Conservation (phyloP, 768 basidiomycete genomes). For the Pisolithus orientalis region DNA sequence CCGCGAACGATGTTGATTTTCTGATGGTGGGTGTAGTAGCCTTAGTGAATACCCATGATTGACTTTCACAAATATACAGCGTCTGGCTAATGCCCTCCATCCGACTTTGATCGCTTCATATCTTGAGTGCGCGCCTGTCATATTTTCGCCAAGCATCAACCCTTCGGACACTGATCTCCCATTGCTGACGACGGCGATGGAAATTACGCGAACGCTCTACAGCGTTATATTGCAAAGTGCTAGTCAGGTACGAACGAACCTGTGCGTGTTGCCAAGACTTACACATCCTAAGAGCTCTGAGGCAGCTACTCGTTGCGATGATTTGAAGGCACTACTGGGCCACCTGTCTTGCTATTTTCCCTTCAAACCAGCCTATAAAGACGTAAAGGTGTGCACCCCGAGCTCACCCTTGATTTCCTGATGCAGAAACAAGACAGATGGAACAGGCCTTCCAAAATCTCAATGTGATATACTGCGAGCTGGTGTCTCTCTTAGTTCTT, state of each 20-base stretch:
- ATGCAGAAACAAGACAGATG: constrained; percentile 34
- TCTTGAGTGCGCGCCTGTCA: constrained; percentile 79
- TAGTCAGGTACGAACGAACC: constrained; percentile 26
- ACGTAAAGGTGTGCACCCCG: constrained; percentile 43
- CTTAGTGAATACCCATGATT: constrained; percentile 9
- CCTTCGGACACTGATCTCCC: constrained; percentile 57
- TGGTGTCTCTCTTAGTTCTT: constrained; percentile 58
- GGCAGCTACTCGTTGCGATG: constrained; percentile 30
- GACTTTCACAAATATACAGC: constrained; percentile 34
- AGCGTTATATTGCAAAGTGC: constrained; percentile 43
- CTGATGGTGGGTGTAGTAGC: constrained; percentile 20
- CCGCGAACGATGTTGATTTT: constrained; percentile 14
- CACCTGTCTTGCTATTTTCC: constrained; percentile 87
- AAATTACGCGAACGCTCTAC: constrained; percentile 58
- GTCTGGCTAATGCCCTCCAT: constrained; percentile 68
- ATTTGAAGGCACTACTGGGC: constrained; percentile 54
- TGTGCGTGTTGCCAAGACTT: background rate
- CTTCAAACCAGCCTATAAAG: constrained; percentile 48
- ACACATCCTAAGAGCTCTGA: constrained; percentile 16
- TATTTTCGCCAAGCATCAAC: constrained; percentile 63
- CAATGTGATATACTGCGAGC: constrained; percentile 73
- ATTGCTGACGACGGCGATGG: constrained; percentile 49
- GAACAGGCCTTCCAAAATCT: constrained; percentile 65
- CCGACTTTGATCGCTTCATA: constrained; percentile 76
- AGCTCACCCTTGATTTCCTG: background rate